phyloP scores from a whole-genome alignment of 2,329 filamentous ascomycete genomes.

The Exophiala mesophila region DNA sequence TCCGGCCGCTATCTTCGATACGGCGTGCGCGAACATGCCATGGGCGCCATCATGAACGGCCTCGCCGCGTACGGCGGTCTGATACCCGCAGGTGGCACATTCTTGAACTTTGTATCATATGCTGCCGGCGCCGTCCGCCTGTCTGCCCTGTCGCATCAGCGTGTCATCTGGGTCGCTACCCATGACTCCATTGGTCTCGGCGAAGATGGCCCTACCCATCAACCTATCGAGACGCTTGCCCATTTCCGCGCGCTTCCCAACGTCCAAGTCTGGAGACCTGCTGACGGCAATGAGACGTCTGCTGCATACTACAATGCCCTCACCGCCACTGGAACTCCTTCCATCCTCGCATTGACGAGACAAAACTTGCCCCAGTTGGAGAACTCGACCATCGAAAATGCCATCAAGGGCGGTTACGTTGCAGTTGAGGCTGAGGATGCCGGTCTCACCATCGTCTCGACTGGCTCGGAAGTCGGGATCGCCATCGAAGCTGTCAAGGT shows the following conservation, averaged over 20 bases:
- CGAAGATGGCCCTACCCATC: conserved; percentile 97
- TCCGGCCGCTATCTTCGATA: conserved; percentile 72
- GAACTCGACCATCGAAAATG: conserved; percentile 83
- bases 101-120: conserved; percentile 99
- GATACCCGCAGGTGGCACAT: conserved; percentile 90
- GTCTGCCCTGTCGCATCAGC: conserved; percentile 83
- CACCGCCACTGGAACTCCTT: conserved; percentile 83
- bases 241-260: conserved; percentile 99
- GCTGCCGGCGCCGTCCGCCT: conserved; percentile 92
- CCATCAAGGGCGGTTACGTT: conserved; percentile 92
- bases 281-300: conserved; percentile 96
- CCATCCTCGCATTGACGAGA: conserved; percentile 88
- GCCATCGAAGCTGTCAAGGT: conserved; percentile 88
- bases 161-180: conserved; percentile 91
- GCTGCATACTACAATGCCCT: conserved; percentile 95
- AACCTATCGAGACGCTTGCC: conserved; percentile 95
- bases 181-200: conserved; percentile 99
- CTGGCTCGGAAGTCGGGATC: conserved; percentile 92
- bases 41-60: conserved; percentile 59
- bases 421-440: conserved; percentile 78
- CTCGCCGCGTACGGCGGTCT: conserved; percentile 91
- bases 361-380: conserved; percentile 98
- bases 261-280: conserved; percentile 98
- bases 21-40: conserved; percentile 49
- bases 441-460: conserved; percentile 83